Conservation (phyloP, 257 asterid genomes). For the Solanum tacnaense region DNA sequence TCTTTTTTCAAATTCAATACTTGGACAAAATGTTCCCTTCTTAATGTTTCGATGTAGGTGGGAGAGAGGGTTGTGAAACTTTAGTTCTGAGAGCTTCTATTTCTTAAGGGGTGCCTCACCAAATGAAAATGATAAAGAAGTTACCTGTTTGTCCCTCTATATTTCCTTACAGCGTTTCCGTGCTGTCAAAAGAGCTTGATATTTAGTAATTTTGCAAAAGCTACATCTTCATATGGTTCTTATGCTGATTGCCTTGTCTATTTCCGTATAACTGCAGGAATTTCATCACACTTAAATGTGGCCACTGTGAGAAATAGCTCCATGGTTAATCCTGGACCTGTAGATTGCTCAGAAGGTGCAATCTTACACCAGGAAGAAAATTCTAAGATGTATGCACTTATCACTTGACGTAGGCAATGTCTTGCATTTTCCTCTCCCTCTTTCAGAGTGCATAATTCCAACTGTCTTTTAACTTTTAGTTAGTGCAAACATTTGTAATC, state of each 20-base stretch:
- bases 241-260: not conserved
- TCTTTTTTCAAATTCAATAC: not conserved
- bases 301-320: constrained; percentile 29
- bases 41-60: not conserved
- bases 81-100: not conserved
- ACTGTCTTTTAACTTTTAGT: not conserved
- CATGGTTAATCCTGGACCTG: constrained; percentile 23
- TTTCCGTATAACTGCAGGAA: not conserved
- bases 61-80: not conserved
- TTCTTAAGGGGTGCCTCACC: not conserved
- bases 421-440: not conserved
- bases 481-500: not conserved
- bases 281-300: constrained; percentile 12
- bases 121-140: not conserved
- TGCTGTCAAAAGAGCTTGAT: not conserved
- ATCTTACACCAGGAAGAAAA: constrained; percentile 28
- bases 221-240: not conserved
- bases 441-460: not conserved
- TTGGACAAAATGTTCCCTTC: not conserved
- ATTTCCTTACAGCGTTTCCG: not conserved
- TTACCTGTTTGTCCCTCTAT: not conserved
- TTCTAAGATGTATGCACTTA: constrained; percentile 22
- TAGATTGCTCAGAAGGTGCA: constrained; percentile 28
- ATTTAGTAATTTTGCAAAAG: not conserved
- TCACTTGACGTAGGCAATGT: not conserved